A percentile compares a stretch with the other conserved stretches of the same genome.
Evolutionary conservation across 192 early-diverging fungal species (phyloP).

Genomic region (Spinellus fusiger): DNA sequence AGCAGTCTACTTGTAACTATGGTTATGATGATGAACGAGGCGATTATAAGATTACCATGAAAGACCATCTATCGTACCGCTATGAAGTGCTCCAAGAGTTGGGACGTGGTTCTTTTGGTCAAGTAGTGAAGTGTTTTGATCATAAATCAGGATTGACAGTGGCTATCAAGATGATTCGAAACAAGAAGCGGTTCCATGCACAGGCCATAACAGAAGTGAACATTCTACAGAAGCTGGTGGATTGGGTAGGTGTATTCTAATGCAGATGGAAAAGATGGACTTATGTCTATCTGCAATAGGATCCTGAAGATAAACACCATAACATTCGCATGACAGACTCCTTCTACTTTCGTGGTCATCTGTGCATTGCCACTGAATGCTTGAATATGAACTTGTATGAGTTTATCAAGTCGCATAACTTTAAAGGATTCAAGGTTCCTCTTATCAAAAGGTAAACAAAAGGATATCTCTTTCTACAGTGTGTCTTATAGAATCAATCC

Average conservation of each 20-base stretch:
- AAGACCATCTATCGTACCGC: conserved; percentile 88
- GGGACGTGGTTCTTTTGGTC: conserved; percentile 94
- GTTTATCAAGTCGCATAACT: conserved; percentile 89
- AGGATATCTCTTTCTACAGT: background rate
- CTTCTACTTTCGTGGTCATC: conserved; percentile 93
- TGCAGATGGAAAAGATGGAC: background rate
- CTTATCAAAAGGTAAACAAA: conserved; percentile 56
- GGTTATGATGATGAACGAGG: conserved; percentile 90
- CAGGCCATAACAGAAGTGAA: conserved; percentile 93
- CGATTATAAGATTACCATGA: conserved; percentile 79
- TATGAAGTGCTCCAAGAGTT: conserved; percentile 89
- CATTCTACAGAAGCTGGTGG: conserved; percentile 78
- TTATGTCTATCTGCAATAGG: conserved; percentile 41
- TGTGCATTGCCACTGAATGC: conserved; percentile 93
- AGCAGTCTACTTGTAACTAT: conserved; percentile 53
- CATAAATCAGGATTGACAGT: conserved; percentile 84
- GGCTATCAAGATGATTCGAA: conserved; percentile 93
- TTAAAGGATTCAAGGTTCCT: conserved; percentile 78
- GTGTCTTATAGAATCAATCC: background rate
- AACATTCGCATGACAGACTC: conserved; percentile 83
- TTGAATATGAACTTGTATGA: conserved; percentile 95
- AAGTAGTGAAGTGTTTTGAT: conserved; percentile 90
- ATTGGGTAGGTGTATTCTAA: conserved; percentile 52
- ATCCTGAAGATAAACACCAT: conserved; percentile 71
- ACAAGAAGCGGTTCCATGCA: conserved; percentile 94